Evolutionary conservation across 805 yeast species (phyloP).

Genomic region (Torulaspora microellipsoides): DNA sequence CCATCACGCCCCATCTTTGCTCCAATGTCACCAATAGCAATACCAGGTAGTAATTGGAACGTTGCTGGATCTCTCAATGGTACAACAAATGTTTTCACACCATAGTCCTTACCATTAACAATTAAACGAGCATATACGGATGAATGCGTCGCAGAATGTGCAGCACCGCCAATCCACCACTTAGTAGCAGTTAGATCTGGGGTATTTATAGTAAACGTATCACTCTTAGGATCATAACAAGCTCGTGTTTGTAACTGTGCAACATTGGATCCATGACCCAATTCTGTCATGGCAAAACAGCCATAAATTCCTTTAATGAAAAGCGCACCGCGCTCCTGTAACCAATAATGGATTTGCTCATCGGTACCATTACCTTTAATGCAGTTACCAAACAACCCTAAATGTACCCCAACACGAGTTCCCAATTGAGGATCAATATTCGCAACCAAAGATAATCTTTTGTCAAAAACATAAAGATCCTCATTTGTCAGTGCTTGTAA

Average conservation of each 20-base stretch:
- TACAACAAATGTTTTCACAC: constrained; percentile 88
- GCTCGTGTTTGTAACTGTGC: constrained; percentile 94
- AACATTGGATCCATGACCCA: constrained; percentile 91
- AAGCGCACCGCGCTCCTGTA: constrained; percentile 59
- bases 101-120: constrained; percentile 79
- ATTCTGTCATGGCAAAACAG: constrained; percentile 90
- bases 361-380: constrained; percentile 84
- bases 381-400: constrained; percentile 78
- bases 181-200: constrained; percentile 92
- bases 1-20: constrained; percentile 95
- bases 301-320: constrained; percentile 65
- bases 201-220: constrained; percentile 72
- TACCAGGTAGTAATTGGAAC: constrained; percentile 73
- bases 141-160: constrained; percentile 86
- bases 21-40: constrained; percentile 87
- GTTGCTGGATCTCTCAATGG: constrained; percentile 69
- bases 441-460: constrained; percentile 54
- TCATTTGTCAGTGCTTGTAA: constrained; percentile 20
- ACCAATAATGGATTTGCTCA: constrained; percentile 82
- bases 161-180: constrained; percentile 99
- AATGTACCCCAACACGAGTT: constrained; percentile 83
- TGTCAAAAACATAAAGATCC: constrained; percentile 42
- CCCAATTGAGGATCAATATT: constrained; percentile 73
- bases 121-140: constrained; percentile 81
- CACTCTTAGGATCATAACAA: constrained; percentile 58